Conservation (phyloP, 768 basidiomycete species). For the Cystobasidiopsis lactophilus region DNA sequence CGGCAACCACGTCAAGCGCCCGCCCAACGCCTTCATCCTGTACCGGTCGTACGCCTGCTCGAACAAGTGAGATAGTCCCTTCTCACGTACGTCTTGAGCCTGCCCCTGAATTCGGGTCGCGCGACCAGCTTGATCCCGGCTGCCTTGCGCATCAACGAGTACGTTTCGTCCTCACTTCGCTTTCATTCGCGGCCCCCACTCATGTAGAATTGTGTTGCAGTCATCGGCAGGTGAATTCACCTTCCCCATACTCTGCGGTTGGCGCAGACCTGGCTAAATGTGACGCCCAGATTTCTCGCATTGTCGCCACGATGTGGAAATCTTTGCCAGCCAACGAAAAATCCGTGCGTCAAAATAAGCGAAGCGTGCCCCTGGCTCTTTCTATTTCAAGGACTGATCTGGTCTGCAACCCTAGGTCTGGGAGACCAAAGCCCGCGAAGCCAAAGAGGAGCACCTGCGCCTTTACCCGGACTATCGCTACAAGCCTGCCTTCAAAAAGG, state of each 20-base stretch:
- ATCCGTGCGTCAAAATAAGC: background rate
- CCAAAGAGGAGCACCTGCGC: background rate
- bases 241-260: too few species aligned
- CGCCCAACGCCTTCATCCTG: slow-evolving; percentile 1
- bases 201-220: too few species aligned
- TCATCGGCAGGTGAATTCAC: too few species aligned
- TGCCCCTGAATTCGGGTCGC: too few species aligned
- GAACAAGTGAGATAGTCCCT: too few species aligned
- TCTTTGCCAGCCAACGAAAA: background rate
- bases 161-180: too few species aligned
- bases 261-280: too few species aligned
- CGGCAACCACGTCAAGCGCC: slow-evolving; percentile 1
- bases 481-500: background rate
- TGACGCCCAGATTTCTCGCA: background rate
- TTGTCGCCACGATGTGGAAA: background rate
- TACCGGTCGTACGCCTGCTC: background rate
- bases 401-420: background rate
- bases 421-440: background rate
- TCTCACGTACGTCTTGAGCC: too few species aligned
- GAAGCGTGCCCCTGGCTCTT: background rate
- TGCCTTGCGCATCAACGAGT: slow-evolving; percentile 1
- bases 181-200: too few species aligned
- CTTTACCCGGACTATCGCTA: background rate
- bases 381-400: background rate
- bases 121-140: background rate